Evolutionary conservation across 768 basidiomycete species (phyloP).

Genomic region (Calocybe cyanea): DNA sequence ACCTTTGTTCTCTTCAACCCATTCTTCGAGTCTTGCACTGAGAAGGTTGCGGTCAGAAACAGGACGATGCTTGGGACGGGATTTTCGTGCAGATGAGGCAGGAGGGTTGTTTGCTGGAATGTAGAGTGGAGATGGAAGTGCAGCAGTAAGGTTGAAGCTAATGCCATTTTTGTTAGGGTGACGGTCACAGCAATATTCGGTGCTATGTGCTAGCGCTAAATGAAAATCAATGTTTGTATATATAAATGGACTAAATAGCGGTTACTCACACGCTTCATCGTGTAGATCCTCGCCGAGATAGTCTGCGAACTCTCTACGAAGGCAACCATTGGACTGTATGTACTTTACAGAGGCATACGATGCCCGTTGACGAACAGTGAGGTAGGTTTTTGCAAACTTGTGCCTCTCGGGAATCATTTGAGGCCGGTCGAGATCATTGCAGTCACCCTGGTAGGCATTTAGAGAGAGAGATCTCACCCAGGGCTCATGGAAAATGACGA

Average conservation of each 20-base stretch:
- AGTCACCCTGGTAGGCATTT: background rate
- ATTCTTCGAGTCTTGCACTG: slow-evolving; percentile 13
- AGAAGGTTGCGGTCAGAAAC: slow-evolving; percentile 11
- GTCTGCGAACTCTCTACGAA: background rate
- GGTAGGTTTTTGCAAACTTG: background rate
- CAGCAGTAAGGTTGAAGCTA: slow-evolving; percentile 3
- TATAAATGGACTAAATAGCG: background rate
- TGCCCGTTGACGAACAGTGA: background rate
- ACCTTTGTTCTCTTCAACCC: slow-evolving; percentile 10
- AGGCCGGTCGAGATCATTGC: slow-evolving; percentile 3
- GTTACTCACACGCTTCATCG: background rate
- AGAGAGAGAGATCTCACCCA: slow-evolving; percentile 11
- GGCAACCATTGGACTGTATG: slow-evolving; percentile 4
- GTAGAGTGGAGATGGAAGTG: background rate
- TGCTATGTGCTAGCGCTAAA: background rate
- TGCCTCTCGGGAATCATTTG: background rate
- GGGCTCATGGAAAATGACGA: slow-evolving; percentile 14
- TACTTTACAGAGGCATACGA: slow-evolving; percentile 6
- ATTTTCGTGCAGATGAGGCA: slow-evolving; percentile 1
- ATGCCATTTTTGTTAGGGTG: no score
- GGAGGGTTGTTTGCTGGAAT: background rate
- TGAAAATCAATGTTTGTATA: background rate
- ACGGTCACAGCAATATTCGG: slow-evolving; percentile 2
- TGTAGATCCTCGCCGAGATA: slow-evolving; percentile 3
- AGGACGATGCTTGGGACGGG: slow-evolving; percentile 7